Conservation (phyloP, 2,329 filamentous ascomycete species). For the Phaeosphaeriaceae sp. region DNA sequence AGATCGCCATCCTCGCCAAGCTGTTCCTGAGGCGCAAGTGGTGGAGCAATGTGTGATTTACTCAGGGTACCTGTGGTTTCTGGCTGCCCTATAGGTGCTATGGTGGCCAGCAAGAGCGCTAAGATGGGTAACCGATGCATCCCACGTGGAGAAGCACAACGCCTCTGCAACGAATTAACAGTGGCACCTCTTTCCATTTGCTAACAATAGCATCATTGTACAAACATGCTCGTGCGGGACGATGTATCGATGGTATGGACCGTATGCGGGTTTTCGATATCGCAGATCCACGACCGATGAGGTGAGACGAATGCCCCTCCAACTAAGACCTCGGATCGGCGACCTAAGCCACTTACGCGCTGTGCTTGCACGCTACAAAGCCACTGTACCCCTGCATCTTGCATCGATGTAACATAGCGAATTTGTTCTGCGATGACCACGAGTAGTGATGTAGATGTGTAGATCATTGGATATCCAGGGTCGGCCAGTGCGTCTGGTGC, state of each 20-base stretch:
- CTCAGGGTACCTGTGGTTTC: neutral
- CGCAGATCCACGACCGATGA: neutral
- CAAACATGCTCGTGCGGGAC: neutral
- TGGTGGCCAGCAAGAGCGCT: neutral
- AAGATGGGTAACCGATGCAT: neutral
- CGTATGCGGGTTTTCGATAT: neutral
- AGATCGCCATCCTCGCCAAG: neutral
- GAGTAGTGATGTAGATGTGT: neutral
- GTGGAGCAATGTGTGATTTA: neutral
- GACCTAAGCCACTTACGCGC: neutral
- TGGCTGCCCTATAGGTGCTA: neutral
- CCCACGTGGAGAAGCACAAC: neutral
- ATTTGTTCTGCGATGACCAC: neutral
- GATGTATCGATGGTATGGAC: neutral
- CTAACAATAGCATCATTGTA: neutral
- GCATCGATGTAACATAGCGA: neutral
- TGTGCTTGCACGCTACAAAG: neutral
- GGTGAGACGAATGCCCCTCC: conserved; percentile 7
- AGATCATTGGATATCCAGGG: neutral
- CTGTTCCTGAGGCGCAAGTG: neutral
- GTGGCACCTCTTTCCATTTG: too few species aligned
- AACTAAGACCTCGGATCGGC: neutral
- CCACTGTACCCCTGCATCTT: neutral
- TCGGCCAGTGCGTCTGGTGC: neutral
- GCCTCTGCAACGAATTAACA: neutral